Evolutionary conservation across 306 rosid genomes (phyloP), one percentile per base, ranked within the genome.

Genomic region (Prunus mume): DNA sequence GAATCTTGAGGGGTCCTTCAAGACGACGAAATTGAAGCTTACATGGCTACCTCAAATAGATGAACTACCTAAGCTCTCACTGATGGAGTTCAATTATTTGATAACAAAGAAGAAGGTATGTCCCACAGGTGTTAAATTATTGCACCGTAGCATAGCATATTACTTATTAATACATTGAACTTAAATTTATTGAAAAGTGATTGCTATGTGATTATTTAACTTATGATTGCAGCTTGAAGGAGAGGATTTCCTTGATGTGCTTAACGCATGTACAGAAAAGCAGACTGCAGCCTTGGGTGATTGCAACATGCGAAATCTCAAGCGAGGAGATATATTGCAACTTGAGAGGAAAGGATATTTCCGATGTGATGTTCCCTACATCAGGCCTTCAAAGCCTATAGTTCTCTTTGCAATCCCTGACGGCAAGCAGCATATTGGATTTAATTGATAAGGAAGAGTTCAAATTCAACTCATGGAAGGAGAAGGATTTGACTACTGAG

Each of bases 21-120:
- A 92, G 81, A 89, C 92, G 74, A 92, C 97, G 22, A 90, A 90
- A 79, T 74, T 87, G 91, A 95, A 95, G 88, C 92, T 91, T 60
- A 95, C 98, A 63, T 95, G 98, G 97, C 87, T 95, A 57, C 97
- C 97, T 34, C 85, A 89, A 71, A 84, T 82, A 28, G 86, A 84
- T 52, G 97, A 95, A 82, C 91, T 90, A 38, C 90, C 88, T 81
- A 83, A 76, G 73, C 89, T 95, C 76, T 81, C 91, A 27, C 73
- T 95, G 81, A 77, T 89, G 88, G 97, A 92, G 84, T 95, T 90
- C 60, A 97, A 89, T 83, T 87, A 90, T 83, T 81, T 92, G 68
- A 95, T 95, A 75, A 89, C 98, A 19, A 92, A 92, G 87, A 95
- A 95, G 80, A 95, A 95, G 97, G 98, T 95, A 89, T 11, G 90